Evolutionary conservation across 75 land plant genomes (phyloP).

Genomic region (Cryptomeria japonica): DNA sequence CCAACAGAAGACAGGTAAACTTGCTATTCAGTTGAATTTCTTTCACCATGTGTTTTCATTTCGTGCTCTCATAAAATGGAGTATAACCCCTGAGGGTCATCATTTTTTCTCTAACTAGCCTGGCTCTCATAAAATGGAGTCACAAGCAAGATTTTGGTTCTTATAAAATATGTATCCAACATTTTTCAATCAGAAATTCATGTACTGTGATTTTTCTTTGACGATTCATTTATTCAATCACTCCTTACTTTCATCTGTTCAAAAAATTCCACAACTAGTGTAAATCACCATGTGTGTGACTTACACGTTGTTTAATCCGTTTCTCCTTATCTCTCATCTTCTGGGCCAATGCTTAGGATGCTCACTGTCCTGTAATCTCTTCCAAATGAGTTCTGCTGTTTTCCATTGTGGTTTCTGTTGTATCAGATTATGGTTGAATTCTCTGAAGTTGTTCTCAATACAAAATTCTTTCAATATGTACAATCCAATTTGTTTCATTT

Average conservation of each 20-base stretch:
- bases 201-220: too few species aligned
- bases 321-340: too few species aligned
- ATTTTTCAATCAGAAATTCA: too few species aligned
- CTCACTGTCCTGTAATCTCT: neutral
- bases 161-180: too few species aligned
- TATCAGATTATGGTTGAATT: neutral
- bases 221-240: too few species aligned
- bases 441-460: neutral
- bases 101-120: neutral
- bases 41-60: neutral
- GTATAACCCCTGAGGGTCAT: neutral
- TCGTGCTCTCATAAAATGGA: neutral
- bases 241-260: too few species aligned
- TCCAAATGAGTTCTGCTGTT: neutral
- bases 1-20: too few species aligned
- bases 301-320: too few species aligned
- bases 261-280: too few species aligned
- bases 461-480: neutral
- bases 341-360: too few species aligned
- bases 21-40: too few species aligned
- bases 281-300: too few species aligned
- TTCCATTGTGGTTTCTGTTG: neutral
- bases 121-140: neutral
- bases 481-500: neutral
- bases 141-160: neutral